Evolutionary conservation across 2,329 filamentous ascomycete genomes (phyloP), one percentile per base, ranked within the genome.

Genomic region (Talaromyces sp.): DNA sequence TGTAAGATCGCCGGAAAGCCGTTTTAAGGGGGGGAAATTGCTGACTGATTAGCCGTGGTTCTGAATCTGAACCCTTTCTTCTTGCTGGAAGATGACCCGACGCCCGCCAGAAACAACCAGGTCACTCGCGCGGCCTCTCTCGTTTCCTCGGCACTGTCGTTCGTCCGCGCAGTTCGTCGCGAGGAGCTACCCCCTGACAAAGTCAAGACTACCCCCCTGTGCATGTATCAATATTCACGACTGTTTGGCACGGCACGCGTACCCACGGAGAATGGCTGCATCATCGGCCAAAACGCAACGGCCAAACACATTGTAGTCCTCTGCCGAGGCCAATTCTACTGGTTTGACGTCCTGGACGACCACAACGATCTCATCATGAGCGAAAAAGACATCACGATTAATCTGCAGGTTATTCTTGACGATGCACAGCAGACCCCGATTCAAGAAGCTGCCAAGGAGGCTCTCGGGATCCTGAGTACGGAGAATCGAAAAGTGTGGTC

Each of bases 11-110:
- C 54, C 25, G n/a, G n/a, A n/a, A 16, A 50, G 12, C 8, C 21
- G 18, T 44, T 5, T n/a, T 33, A 18, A 2, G 9, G 6, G 60
- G 64, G 60, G 64, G 9, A 7, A 54, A n/a, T n/a, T 54, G 59
- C 67, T 70, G 31, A 69, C 61, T 50, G 18, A 12, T 58, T 62
- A 81, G 79, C 95, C 0, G 95, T 99, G 44, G 95, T 99, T 44
- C 84, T 99, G 68, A 98, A 99, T 77, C 80, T 99, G 67, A 99
- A 99, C 72, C 95, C 95, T 0, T 99, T 99, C 79, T 99, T 99
- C 80, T 82, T 99, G 62, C 83, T 99, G 59, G 95, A 97, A 77
- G 95, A 99, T 80, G 95, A 99, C 71, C 95, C 95, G 0, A 99
- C 95, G 1, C 95, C 95, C 2, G 93, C 93, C 52, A 86, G 95